phyloP scores from a whole-genome alignment of 148 eudicot species.

The Fagopyrum esculentum region DNA sequence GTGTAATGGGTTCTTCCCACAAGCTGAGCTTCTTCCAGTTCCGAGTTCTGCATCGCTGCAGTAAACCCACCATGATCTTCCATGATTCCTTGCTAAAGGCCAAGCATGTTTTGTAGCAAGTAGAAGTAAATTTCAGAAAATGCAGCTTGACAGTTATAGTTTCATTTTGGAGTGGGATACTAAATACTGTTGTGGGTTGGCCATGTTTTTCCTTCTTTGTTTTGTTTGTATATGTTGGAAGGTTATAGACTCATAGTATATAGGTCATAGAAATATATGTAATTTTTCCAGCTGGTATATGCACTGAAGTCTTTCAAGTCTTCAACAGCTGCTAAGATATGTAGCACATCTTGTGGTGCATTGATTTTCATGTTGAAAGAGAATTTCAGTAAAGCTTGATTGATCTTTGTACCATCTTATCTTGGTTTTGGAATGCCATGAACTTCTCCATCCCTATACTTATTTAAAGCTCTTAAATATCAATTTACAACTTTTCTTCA shows the following conservation, averaged over 20 bases:
- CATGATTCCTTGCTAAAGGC: not conserved
- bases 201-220: not conserved
- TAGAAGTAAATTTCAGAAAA: not conserved
- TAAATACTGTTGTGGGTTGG: not conserved
- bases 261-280: not conserved
- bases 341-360: slow-evolving; percentile 10
- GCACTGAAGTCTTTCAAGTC: slow-evolving; percentile 2
- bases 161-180: slow-evolving; percentile 5
- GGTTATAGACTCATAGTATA: not conserved
- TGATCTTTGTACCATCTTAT: not conserved
- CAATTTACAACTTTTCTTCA: too few species aligned
- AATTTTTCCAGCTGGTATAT: not conserved
- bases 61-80: slow-evolving; percentile 28
- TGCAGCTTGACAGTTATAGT: not conserved
- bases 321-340: not conserved
- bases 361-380: slow-evolving; percentile 5
- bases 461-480: too few species aligned
- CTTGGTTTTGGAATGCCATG: too few species aligned
- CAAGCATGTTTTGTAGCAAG: slow-evolving; percentile 8
- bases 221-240: slow-evolving; percentile 7
- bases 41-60: slow-evolving; percentile 45
- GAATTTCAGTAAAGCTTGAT: not conserved
- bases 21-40: slow-evolving; percentile 70
- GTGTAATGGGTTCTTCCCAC: slow-evolving; percentile 68
- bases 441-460: too few species aligned